Base-by-base conservation (phyloP, 2,329 filamentous ascomycete species). In the Thermoascus crustaceus region DNA sequence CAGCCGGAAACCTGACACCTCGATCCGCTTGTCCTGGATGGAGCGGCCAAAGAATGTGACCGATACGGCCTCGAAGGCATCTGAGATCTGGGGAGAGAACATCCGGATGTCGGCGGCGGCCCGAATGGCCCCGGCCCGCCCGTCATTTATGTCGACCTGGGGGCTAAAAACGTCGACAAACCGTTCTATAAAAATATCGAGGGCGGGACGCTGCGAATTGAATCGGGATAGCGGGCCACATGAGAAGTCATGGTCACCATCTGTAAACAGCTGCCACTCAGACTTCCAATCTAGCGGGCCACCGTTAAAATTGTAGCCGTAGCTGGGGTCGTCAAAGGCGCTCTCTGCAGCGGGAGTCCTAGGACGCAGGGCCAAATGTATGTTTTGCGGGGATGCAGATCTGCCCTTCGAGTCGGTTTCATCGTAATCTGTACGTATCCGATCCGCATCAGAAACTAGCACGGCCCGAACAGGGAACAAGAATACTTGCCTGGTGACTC, bases 101-200 rank as follows among this genome's bases (percentile, higher is more conserved):
- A 62, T 61, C 32, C 60, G 56, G 30, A 62, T 61, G 9, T 47
- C 53, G 1, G 59, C 60, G 4, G 57, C 60, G 8, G 53, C 52
- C 21, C 60, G 54, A 11, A 62, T 33, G 10, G 59, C 58, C 13
- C 57, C 57, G 3, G 60, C 58, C 13, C 49, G 52, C 4, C 59
- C 59, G 4, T 53, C 47, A 19, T 55, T 59, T 2, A 44, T 33
- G 27, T 59, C 53, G 4, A 62, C 57, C 24, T 60, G 42, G 1
- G 60, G 60, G 34, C 58, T 61, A 23, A 63, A 63, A 4, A 58
- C 59, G 35, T 63, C 60, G 5, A 63, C 50, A 20, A 63, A 63
- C 4, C 58, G 57, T 32, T 58, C 55, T 8, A 63, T 53, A 34
- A 60, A 61, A 5, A 56, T 45, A 39, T 62, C 60, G 2, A 60